Evolutionary conservation across 108 stramenopile species (phyloP), one percentile per base, ranked within the genome.

Genomic region (Skeletonema grethae): DNA sequence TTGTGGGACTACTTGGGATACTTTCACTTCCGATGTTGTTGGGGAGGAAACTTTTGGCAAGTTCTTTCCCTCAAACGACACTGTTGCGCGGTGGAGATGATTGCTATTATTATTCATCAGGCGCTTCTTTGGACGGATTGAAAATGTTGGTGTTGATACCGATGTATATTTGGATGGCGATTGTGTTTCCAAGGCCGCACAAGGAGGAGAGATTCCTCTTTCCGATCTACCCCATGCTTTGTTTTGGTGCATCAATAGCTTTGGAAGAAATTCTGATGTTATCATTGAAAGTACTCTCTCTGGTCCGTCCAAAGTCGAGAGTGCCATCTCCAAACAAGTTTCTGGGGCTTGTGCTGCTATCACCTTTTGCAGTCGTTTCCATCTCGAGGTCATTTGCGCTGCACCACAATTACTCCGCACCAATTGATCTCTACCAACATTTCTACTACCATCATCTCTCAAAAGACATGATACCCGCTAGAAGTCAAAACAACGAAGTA

Each of bases 171-270:
- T 98, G 98, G 97, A 46, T 97, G 60, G 79, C 60, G 1, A 70
- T 98, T 12, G 87, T 98, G 22, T 70, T 86, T 46, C 78, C 90
- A 32, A 82, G 97, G 55, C 96, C 99, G 1, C 98, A 99, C 87
- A 99, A 99, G 77, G 98, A 99, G 58, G 98, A 99, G 79, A 82
- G 92, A 43, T 99, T 99, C 69, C 80, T 99, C 20, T 98, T 88
- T 73, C 96, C 97, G 1, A 82, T 87, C 22, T 98, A 97, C 71
- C 96, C 95, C 5, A 71, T 88, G 36, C 36, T 90, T 31, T 85
- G 79, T 56, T 67, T 87, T 57, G 85, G 83, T 55, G 88, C 88
- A 13, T 69, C 80, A 31, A 46, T 80, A 3, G 48, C 76, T 13
- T 22, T 71, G 20, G 75, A 70, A 16, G 76, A 67, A 18, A 65